These are phyloP conservation scores for Coccomyxa sp. DNA, from an alignment of 139 green algal species.

Conservation along the genomic window DNA sequence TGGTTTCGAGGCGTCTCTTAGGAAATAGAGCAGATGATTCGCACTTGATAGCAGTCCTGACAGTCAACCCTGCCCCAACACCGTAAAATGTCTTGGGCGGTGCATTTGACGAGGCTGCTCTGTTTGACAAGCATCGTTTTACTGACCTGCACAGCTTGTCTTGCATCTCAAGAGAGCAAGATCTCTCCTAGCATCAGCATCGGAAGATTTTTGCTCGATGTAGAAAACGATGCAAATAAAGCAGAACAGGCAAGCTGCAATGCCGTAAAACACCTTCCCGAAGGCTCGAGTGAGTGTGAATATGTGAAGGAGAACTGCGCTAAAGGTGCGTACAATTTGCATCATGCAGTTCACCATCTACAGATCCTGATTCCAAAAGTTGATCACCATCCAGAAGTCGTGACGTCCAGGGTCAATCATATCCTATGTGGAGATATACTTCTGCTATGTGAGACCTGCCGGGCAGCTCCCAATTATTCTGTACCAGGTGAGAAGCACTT, in stretches of 20 bases:
- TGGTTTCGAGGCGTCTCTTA: too few relatives aligned
- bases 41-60: too few relatives aligned
- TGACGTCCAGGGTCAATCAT: slow-evolving; percentile 22
- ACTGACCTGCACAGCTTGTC: too few relatives aligned
- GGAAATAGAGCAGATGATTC: too few relatives aligned
- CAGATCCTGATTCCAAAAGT: background rate
- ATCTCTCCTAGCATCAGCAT: too few relatives aligned
- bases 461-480: slow-evolving; percentile 2
- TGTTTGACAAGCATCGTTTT: too few relatives aligned
- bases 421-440: slow-evolving; percentile 39
- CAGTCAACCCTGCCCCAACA: too few relatives aligned
- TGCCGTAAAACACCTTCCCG: background rate
- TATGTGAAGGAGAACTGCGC: slow-evolving; percentile 9
- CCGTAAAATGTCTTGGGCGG: too few relatives aligned
- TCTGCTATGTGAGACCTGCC: slow-evolving; percentile 26
- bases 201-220: too few relatives aligned
- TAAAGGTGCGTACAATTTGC: background rate
- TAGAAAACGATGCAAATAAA: background rate
- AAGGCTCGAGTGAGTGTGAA: background rate
- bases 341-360: background rate
- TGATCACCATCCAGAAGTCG: background rate
- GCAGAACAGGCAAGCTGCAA: background rate
- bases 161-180: too few relatives aligned
- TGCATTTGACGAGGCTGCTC: too few relatives aligned
- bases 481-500: background rate